Percentiles rank a stretch among this genome's conserved stretches.
Conservation (phyloP, 2,329 filamentous ascomycete genomes). For the Paecilomyces sp. region DNA sequence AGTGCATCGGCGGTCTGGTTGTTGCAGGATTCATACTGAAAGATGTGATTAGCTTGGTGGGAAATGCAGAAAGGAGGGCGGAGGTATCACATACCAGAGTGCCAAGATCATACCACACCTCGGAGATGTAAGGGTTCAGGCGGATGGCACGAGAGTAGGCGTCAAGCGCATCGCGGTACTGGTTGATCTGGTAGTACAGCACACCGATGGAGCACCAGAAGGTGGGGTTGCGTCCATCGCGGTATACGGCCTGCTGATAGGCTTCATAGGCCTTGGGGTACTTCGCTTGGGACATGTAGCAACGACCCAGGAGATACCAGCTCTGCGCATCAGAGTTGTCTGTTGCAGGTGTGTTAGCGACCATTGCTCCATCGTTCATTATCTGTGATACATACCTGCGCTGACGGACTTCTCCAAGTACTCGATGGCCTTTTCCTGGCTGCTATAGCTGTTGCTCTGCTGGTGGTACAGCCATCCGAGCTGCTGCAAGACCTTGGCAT, state of each 20-base stretch:
- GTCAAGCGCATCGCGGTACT: constrained; percentile 95
- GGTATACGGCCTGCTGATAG: constrained; percentile 97
- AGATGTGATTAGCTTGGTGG: constrained; percentile 14
- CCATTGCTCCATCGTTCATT: background rate
- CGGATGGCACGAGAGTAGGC: constrained; percentile 95
- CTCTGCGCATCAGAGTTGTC: constrained; percentile 94
- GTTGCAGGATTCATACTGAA: constrained; percentile 93
- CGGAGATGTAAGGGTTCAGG: constrained; percentile 94
- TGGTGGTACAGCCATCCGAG: constrained; percentile 97
- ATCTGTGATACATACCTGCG: constrained; percentile 57
- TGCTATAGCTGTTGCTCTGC: constrained; percentile 82
- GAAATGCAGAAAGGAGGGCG: constrained; percentile 13
- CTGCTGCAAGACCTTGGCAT: constrained; percentile 96
- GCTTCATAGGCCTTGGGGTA: constrained; percentile 98
- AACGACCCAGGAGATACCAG: constrained; percentile 95
- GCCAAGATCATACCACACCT: constrained; percentile 98
- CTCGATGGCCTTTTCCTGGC: constrained; percentile 93
- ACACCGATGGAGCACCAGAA: constrained; percentile 99
- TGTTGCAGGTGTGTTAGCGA: constrained; percentile 27
- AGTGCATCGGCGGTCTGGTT: constrained; percentile 96
- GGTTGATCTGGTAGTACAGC: constrained; percentile 98
- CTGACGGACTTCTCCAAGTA: constrained; percentile 94
- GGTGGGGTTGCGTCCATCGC: constrained; percentile 92
- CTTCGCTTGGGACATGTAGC: constrained; percentile 99
- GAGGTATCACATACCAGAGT: constrained; percentile 64